Evolutionary conservation across 345 rosid species (phyloP).

Genomic region (Hibiscus trionum): DNA sequence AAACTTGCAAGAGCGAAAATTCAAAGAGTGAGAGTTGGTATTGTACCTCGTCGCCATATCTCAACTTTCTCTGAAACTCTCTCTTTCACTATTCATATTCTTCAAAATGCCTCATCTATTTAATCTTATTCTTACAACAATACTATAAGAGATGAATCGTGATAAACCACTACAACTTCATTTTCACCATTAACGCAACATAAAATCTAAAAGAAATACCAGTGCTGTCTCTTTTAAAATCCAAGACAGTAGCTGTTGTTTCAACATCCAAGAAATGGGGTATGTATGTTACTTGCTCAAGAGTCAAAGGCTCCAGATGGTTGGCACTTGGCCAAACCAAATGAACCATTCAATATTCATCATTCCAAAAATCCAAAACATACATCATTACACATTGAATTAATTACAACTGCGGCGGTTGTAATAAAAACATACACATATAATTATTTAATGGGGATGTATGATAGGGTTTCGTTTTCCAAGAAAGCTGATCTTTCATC

Average conservation of each 20-base stretch:
- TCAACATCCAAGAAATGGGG: neutral
- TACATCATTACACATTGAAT: neutral
- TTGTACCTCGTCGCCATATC: no score
- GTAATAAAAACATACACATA: neutral
- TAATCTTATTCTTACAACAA: no score
- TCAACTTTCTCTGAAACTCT: no score
- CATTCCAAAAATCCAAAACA: neutral
- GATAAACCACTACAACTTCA: no score
- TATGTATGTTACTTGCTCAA: neutral
- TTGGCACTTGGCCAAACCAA: neutral
- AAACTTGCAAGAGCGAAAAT: no score
- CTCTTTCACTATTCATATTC: no score
- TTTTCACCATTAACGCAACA: no score
- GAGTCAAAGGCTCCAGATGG: neutral
- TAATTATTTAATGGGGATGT: neutral
- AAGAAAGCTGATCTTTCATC: constrained; percentile 28
- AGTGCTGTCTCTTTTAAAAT: no score
- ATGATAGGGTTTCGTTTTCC: constrained; percentile 41
- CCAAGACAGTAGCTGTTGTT: neutral
- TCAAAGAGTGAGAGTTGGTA: no score
- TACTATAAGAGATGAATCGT: no score
- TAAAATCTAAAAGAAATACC: no score
- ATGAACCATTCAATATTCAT: neutral
- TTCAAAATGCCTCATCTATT: no score
- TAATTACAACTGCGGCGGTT: neutral